Evolutionary conservation across 2,329 filamentous ascomycete species (phyloP), one percentile per base, ranked within the genome.

Genomic region (Penicillium sclerotigenum): DNA sequence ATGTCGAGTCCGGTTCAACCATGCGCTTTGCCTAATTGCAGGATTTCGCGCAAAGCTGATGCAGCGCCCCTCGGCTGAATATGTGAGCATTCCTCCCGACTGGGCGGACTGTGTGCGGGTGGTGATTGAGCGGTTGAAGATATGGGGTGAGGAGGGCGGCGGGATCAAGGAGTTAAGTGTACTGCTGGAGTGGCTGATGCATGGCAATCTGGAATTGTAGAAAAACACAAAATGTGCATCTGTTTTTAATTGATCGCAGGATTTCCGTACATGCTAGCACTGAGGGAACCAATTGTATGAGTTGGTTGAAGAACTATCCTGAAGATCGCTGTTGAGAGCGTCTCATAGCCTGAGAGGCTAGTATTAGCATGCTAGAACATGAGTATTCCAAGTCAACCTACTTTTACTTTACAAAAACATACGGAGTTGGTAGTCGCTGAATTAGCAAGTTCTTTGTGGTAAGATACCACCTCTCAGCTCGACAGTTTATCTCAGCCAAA

Each of bases 1-100:
- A 11, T 66, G 64, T 53, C 60, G 64, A 18, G 64, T 66, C 14
- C 60, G 64, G n/a, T 66, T 66, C 26, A 66, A 66, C 42, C 64
- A 66, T 48, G 63, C 64, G 29, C 47, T 65, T 22, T 66, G 64
- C 41, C 51, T 66, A 16, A 59, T 66, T 50, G 64, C 64, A 22
- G 64, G 55, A 46, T 65, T 63, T 13, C 57, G 63, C 5, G 62
- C 61, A 16, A 66, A 66, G 48, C 20, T 59, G 10, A 52, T 52
- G 38, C 58, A 60, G 29, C 33, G 59, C 9, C 52, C 56, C 11
- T 59, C 63, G 18, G 59, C 60, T 20, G 60, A 63, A 47, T 62
- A 65, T 54, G 51, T 66, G 22, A 63, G 34, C 33, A 48, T 66
- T 24, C 64, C 64, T 10, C 46, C 59, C 3, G 57, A 52, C n/a